Conservation (phyloP, 768 basidiomycete species). For the Lentinula edodes region DNA sequence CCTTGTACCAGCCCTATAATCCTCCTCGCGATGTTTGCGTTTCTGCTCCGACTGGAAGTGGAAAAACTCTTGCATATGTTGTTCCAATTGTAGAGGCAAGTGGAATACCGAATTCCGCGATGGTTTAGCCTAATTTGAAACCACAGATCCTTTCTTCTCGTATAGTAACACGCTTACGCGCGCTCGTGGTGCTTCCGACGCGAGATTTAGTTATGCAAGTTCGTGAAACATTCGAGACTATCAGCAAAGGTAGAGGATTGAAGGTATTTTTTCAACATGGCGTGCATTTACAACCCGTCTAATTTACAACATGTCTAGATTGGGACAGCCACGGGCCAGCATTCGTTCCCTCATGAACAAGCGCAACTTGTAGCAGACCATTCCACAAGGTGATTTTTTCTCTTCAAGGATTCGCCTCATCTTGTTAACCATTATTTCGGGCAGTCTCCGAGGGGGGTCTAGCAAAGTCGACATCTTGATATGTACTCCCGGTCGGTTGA, state of each 20-base stretch:
- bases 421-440: background rate
- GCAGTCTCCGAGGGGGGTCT: slow-evolving; percentile 74
- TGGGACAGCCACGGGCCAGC: slow-evolving; percentile 87
- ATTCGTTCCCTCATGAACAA: slow-evolving; percentile 92
- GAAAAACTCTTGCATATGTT: slow-evolving; percentile 96
- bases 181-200: slow-evolving; percentile 88
- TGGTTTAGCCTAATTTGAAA: background rate
- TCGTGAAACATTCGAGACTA: slow-evolving; percentile 81
- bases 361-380: slow-evolving; percentile 65
- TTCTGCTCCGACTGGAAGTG: slow-evolving; percentile 96
- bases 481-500: slow-evolving; percentile 91
- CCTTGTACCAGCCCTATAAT: slow-evolving; percentile 61
- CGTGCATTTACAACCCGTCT: background rate
- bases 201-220: slow-evolving; percentile 92
- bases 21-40: slow-evolving; percentile 82
- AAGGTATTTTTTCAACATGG: slow-evolving; percentile 46
- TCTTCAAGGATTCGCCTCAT: background rate
- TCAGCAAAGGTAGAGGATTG: slow-evolving; percentile 80
- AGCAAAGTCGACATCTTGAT: slow-evolving; percentile 93
- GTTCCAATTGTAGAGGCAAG: slow-evolving; percentile 84
- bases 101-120: background rate
- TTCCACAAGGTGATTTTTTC: slow-evolving; percentile 33
- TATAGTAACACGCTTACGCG: slow-evolving; percentile 78
- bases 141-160: slow-evolving; percentile 63
- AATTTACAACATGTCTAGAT: slow-evolving; percentile 28